phyloP scores from a whole-genome alignment of 2,329 filamentous ascomycete genomes.

The Scytalidium lignicola region DNA sequence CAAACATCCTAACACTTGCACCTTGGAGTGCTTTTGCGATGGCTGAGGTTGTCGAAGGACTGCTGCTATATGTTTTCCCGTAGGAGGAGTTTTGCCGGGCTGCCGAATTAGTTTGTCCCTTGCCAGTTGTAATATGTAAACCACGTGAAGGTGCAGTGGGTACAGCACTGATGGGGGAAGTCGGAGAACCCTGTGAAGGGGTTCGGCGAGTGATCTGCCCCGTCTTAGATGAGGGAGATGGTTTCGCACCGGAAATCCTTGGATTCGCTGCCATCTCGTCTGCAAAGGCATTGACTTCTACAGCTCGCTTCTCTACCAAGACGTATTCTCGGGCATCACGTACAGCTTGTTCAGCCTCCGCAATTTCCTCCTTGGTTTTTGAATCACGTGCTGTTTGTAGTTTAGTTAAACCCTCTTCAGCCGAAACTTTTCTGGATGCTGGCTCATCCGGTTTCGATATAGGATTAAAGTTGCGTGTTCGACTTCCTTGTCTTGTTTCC shows the following conservation, averaged over 20 bases:
- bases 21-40: slow-evolving; percentile 94
- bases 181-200: slow-evolving; percentile 70
- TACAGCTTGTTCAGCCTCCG: slow-evolving; percentile 61
- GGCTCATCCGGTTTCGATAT: slow-evolving; percentile 6
- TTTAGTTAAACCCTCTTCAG: slow-evolving; percentile 16
- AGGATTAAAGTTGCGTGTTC: slow-evolving; percentile 20
- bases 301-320: slow-evolving; percentile 87
- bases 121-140: slow-evolving; percentile 68
- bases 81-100: slow-evolving; percentile 79
- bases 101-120: slow-evolving; percentile 49
- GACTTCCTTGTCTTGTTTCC: slow-evolving; percentile 27
- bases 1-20: slow-evolving; percentile 72
- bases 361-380: slow-evolving; percentile 51
- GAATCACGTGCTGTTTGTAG: slow-evolving; percentile 7
- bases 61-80: slow-evolving; percentile 70
- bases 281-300: slow-evolving; percentile 95
- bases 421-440: slow-evolving; percentile 15
- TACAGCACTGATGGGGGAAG: slow-evolving; percentile 64
- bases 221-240: slow-evolving; percentile 45
- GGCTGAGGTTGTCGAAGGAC: slow-evolving; percentile 76
- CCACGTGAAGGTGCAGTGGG: slow-evolving; percentile 63
- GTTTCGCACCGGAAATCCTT: slow-evolving; percentile 31
- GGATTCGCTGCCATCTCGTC: slow-evolving; percentile 89
- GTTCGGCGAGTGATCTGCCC: slow-evolving; percentile 67
- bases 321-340: slow-evolving; percentile 95